Percentiles rank a stretch among this genome's conserved stretches.
phyloP scores from a whole-genome alignment of 2,329 filamentous ascomycete species.

The Ascochyta pisi region DNA sequence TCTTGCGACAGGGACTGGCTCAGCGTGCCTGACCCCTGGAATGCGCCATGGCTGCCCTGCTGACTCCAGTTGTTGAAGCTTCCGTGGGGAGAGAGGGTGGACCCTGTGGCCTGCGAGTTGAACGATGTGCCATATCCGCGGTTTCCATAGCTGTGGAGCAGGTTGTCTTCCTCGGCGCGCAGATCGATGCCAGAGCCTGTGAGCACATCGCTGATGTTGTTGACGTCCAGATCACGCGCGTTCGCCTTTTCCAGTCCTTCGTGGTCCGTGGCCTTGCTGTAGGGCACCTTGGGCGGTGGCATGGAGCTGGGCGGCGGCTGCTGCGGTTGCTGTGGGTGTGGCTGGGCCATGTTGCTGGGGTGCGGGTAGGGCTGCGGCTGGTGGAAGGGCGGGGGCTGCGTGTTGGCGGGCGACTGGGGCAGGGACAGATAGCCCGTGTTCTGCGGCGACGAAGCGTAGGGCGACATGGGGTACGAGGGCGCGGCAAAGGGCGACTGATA shows the following conservation, averaged over 20 bases:
- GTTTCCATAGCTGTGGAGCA: conserved; percentile 71
- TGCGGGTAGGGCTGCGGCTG: conserved; percentile 58
- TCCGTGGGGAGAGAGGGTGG: conserved; percentile 50
- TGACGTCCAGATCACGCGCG: conserved; percentile 62
- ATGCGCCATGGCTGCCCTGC: conserved; percentile 46
- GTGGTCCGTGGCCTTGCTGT: conserved; percentile 52
- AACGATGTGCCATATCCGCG: conserved; percentile 56
- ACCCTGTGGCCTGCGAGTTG: conserved; percentile 46
- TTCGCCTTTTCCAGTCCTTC: conserved; percentile 62
- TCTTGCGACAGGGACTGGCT: conserved; percentile 69
- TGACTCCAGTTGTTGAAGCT: conserved; percentile 57
- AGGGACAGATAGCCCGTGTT: conserved; percentile 36
- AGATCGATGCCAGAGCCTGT: conserved; percentile 87
- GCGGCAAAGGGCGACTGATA: conserved; percentile 50
- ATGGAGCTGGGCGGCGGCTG: conserved; percentile 54
- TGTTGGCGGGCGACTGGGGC: conserved; percentile 40
- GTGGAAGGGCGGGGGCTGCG: conserved; percentile 54
- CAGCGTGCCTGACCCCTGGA: conserved; percentile 47
- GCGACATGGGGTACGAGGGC: conserved; percentile 53
- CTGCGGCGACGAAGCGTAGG: conserved; percentile 48
- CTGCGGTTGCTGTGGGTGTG: conserved; percentile 22
- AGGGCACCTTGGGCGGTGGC: conserved; percentile 68
- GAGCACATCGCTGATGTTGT: conserved; percentile 84
- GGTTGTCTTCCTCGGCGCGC: conserved; percentile 82
- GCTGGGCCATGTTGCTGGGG: conserved; percentile 30